phyloP scores from a whole-genome alignment of 208 protist species.

The Leishmania lainsoni region DNA sequence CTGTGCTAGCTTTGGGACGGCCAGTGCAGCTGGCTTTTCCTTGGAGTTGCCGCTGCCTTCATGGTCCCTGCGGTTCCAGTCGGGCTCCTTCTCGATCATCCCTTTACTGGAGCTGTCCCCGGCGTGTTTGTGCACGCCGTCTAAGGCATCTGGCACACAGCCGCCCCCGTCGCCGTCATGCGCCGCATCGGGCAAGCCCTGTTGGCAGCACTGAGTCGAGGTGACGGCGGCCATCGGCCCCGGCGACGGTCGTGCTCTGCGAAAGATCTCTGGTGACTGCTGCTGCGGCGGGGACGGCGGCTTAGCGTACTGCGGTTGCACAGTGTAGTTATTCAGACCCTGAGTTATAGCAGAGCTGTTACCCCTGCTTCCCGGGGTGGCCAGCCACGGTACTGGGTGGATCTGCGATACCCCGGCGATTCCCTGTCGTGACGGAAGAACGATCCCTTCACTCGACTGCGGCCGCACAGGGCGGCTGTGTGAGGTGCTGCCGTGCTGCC shows the following conservation, averaged over 20 bases:
- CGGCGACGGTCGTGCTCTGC: not conserved
- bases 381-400: not conserved
- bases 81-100: not conserved
- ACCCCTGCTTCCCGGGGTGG: not conserved
- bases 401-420: not conserved
- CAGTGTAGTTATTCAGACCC: not conserved
- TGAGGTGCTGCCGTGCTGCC: constrained; percentile 11
- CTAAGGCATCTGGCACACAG: not conserved
- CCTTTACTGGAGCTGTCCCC: not conserved
- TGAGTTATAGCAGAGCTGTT: not conserved
- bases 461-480: constrained; percentile 16
- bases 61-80: constrained; percentile 1
- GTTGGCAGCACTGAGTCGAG: constrained; percentile 11
- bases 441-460: constrained; percentile 10
- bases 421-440: not conserved
- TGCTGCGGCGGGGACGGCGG: not conserved
- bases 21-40: constrained; percentile 22
- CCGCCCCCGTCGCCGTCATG: not conserved
- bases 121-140: not conserved
- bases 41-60: constrained; percentile 20
- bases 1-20: constrained; percentile 57
- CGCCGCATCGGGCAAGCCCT: constrained; percentile 10
- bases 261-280: not conserved
- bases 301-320: not conserved
- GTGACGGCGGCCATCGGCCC: constrained; percentile 19